phyloP scores from a whole-genome alignment of 2,329 filamentous ascomycete genomes.

The Akanthomyces uredinophilus region DNA sequence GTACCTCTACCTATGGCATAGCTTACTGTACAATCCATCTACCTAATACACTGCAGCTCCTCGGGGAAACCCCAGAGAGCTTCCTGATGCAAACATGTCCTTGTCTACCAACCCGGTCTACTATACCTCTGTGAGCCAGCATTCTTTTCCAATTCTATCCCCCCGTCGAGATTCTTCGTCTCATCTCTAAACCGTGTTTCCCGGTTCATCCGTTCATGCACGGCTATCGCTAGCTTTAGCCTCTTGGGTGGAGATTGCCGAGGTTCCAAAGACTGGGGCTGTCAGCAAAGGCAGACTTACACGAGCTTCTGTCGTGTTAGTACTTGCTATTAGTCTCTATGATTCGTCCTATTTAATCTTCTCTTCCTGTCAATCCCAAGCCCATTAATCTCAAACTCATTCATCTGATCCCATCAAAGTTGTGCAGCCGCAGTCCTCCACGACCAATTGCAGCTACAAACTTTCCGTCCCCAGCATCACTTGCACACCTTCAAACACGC shows the following conservation, averaged over 20 bases:
- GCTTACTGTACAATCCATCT: constrained; percentile 4
- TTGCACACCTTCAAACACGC: neutral
- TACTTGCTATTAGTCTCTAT: neutral
- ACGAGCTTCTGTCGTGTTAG: neutral
- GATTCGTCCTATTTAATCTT: neutral
- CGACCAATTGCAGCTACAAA: neutral
- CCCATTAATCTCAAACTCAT: too few relatives aligned
- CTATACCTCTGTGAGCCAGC: too few relatives aligned
- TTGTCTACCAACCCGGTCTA: neutral
- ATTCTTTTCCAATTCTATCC: neutral
- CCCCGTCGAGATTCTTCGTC: too few relatives aligned
- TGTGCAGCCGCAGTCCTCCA: neutral
- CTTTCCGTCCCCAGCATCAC: neutral
- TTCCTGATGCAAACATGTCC: constrained; percentile 2
- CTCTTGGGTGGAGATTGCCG: neutral
- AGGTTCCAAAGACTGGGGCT: neutral
- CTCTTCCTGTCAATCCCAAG: too few relatives aligned
- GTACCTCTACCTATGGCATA: constrained; percentile 8
- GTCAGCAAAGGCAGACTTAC: neutral
- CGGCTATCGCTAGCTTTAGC: constrained; percentile 1
- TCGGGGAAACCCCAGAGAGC: neutral
- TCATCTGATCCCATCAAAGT: too few relatives aligned
- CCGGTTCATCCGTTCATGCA: neutral
- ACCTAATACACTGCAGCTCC: constrained; percentile 10
- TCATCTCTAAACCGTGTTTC: neutral